Conservation (phyloP, 2,329 filamentous ascomycete species). For the Diaporthe citrichinensis region DNA sequence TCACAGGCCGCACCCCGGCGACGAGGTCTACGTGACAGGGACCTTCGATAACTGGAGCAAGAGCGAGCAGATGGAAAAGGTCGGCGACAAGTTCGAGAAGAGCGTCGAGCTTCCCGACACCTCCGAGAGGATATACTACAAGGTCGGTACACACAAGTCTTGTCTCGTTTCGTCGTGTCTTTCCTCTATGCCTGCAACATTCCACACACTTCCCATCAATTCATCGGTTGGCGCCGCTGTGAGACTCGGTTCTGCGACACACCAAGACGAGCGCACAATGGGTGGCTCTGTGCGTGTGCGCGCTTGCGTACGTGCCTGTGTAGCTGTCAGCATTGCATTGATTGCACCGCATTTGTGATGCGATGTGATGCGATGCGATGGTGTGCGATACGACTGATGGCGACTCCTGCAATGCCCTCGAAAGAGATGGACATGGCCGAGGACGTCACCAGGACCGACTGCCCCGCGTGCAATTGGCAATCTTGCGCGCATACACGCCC, state of each 20-base stretch:
- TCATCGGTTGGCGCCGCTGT: conserved; percentile 34
- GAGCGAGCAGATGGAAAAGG: conserved; percentile 85
- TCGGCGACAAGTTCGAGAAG: conserved; percentile 80
- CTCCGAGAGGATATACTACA: conserved; percentile 88
- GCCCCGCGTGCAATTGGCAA: conserved; percentile 34
- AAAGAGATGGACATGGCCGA: not conserved
- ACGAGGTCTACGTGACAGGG: conserved; percentile 94
- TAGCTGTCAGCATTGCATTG: conserved; percentile 14
- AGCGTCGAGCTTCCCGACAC: conserved; percentile 78
- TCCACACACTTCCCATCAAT: conserved; percentile 35
- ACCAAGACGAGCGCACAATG: conserved; percentile 1
- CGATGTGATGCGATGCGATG: conserved; percentile 6
- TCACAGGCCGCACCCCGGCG: conserved; percentile 83
- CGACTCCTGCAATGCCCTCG: not conserved
- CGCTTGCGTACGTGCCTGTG: conserved; percentile 6
- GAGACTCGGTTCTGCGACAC: conserved; percentile 6
- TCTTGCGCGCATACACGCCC: not conserved
- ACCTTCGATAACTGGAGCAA: conserved; percentile 96
- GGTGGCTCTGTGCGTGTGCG: not conserved
- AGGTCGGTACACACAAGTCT: conserved; percentile 72
- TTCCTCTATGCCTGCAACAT: conserved; percentile 34
- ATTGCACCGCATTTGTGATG: conserved; percentile 5
- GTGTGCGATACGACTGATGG: not conserved
- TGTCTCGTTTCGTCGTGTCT: conserved; percentile 22
- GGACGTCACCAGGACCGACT: conserved; percentile 14